Conservation (phyloP, 2,329 filamentous ascomycete genomes). For the Hypoxylon sp. region DNA sequence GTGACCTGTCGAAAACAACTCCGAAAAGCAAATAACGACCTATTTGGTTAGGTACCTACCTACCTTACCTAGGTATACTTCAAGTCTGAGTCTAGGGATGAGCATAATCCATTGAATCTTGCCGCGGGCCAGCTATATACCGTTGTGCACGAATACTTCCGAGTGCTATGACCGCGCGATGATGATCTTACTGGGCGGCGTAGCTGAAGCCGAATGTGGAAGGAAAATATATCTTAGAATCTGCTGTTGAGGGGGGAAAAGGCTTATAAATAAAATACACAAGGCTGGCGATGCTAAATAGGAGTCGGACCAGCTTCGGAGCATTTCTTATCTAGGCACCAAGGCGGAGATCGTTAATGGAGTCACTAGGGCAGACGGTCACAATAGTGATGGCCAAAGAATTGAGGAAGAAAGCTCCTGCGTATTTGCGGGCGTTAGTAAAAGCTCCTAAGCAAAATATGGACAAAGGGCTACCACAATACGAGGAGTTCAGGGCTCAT, state of each 20-base stretch:
- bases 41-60: too few species aligned
- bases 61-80: too few species aligned
- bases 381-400: not conserved
- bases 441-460: not conserved
- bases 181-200: not conserved
- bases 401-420: not conserved
- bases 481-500: not conserved
- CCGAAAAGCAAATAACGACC: too few species aligned
- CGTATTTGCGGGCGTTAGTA: not conserved
- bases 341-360: not conserved
- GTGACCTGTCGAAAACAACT: too few species aligned
- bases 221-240: not conserved
- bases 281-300: not conserved
- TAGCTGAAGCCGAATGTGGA: not conserved
- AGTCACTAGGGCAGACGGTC: too few species aligned
- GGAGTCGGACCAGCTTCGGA: not conserved
- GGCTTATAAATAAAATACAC: not conserved
- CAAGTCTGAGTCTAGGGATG: too few species aligned
- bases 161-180: not conserved
- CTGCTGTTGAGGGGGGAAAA: not conserved
- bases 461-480: not conserved
- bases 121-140: not conserved
- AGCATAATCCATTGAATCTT: not conserved
- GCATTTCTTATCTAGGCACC: not conserved
- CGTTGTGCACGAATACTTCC: not conserved